Evolutionary conservation across 495 filamentous ascomycete species (phyloP).

Genomic region (Tuber brumale): DNA sequence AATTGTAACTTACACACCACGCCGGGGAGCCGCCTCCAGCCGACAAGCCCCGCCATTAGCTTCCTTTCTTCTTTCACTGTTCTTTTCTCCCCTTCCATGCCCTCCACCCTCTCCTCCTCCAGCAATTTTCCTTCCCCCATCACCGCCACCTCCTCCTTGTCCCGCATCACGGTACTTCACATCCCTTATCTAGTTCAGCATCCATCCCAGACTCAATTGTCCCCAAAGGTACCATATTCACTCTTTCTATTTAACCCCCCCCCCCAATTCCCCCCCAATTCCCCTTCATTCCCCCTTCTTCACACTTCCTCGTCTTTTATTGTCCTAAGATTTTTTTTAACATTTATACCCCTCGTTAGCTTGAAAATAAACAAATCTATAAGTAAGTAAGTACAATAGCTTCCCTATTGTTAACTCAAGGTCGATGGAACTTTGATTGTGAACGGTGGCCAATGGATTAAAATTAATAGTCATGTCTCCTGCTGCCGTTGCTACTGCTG

Average conservation of each 20-base stretch:
- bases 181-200: slow-evolving; percentile 10
- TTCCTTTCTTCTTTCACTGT: slow-evolving; percentile 4
- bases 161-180: slow-evolving; percentile 22
- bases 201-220: slow-evolving; percentile 14
- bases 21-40: slow-evolving; percentile 20
- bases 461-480: slow-evolving; percentile 23
- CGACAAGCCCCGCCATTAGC: slow-evolving; percentile 20
- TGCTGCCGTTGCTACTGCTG: slow-evolving; percentile 19
- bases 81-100: neutral
- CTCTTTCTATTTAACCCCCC: slow-evolving; percentile 7
- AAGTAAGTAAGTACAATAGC: slow-evolving; percentile 14
- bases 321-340: neutral
- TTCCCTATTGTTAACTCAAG: neutral
- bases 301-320: neutral
- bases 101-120: slow-evolving; percentile 1
- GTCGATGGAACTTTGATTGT: slow-evolving; percentile 2
- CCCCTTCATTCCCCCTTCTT: neutral
- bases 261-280: neutral
- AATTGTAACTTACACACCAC: slow-evolving; percentile 11
- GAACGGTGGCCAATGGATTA: neutral
- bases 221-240: neutral
- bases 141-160: neutral
- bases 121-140: neutral
- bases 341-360: slow-evolving; percentile 6
- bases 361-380: slow-evolving; percentile 4